Evolutionary conservation across 2,329 filamentous ascomycete species (phyloP).

Genomic region (Aureobasidium sp.): DNA sequence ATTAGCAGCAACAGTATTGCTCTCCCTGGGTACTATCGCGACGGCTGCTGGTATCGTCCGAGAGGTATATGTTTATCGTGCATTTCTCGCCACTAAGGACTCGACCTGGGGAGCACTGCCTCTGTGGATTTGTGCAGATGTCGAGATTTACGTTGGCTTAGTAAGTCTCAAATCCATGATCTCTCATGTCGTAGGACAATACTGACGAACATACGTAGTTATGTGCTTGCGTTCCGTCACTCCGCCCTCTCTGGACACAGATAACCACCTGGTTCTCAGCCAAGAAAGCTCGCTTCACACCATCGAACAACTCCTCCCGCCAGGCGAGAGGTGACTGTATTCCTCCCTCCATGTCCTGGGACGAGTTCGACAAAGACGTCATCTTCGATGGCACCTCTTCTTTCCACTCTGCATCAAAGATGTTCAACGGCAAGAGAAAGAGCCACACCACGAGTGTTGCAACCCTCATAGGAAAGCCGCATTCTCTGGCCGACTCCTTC

Average conservation of each 20-base stretch:
- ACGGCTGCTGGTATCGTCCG: slow-evolving; percentile 28
- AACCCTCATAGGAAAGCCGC: not conserved
- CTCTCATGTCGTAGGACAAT: not conserved
- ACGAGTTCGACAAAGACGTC: slow-evolving; percentile 7
- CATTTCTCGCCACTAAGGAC: slow-evolving; percentile 33
- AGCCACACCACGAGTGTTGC: not conserved
- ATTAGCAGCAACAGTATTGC: slow-evolving; percentile 12
- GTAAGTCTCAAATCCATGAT: slow-evolving; percentile 22
- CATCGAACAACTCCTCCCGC: not conserved
- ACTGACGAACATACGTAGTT: slow-evolving; percentile 22
- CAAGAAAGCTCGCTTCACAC: not conserved
- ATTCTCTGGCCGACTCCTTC: not conserved
- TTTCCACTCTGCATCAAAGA: not conserved
- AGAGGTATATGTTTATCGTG: slow-evolving; percentile 36
- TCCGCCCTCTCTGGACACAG: slow-evolving; percentile 22
- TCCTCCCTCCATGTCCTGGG: not conserved
- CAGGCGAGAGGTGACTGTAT: not conserved
- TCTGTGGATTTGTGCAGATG: slow-evolving; percentile 37
- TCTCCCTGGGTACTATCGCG: slow-evolving; percentile 15
- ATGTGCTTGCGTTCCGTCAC: slow-evolving; percentile 30
- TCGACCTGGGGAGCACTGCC: slow-evolving; percentile 38
- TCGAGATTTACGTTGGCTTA: slow-evolving; percentile 40
- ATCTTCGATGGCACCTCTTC: slow-evolving; percentile 4
- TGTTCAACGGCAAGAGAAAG: not conserved
- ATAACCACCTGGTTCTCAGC: not conserved